phyloP scores from a whole-genome alignment of 345 rosid genomes.

The Boechera divaricarpa region DNA sequence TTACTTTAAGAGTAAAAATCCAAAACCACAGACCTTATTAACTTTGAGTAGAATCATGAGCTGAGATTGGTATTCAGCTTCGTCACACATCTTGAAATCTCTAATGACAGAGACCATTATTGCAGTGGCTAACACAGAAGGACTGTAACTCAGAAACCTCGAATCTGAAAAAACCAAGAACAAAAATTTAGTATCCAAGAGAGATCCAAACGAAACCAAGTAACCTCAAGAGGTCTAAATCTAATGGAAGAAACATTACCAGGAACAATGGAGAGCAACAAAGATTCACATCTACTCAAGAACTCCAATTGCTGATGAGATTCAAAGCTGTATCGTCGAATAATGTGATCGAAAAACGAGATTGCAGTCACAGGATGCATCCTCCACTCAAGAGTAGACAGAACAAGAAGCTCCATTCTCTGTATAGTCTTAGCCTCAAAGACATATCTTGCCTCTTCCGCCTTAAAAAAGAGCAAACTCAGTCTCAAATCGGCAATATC shows the following conservation, averaged over 20 bases:
- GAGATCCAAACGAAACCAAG: not conserved
- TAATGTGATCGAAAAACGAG: constrained; percentile 77
- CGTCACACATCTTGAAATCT: constrained; percentile 62
- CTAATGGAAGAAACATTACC: constrained; percentile 64
- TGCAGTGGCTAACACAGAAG: constrained; percentile 82
- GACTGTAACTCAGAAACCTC: constrained; percentile 58
- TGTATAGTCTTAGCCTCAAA: constrained; percentile 88
- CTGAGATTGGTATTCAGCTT: constrained; percentile 61
- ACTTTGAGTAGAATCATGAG: constrained; percentile 69
- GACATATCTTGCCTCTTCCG: constrained; percentile 69
- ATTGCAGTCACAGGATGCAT: constrained; percentile 94
- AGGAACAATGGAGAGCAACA: constrained; percentile 71
- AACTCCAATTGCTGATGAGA: constrained; percentile 69
- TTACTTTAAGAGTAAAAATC: not conserved
- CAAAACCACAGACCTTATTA: constrained; percentile 29
- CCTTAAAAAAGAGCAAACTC: constrained; percentile 50
- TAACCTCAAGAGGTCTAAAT: constrained; percentile 40
- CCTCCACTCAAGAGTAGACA: constrained; percentile 84
- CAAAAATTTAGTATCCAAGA: constrained; percentile 40
- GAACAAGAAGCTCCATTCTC: constrained; percentile 89
- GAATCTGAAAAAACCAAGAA: constrained; percentile 68
- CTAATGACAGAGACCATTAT: constrained; percentile 69
- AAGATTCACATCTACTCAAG: constrained; percentile 69
- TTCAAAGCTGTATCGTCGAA: constrained; percentile 64
- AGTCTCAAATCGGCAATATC: constrained; percentile 32